Evolutionary conservation across 2,329 filamentous ascomycete genomes (phyloP).

Genomic region (Aureobasidium sp.): DNA sequence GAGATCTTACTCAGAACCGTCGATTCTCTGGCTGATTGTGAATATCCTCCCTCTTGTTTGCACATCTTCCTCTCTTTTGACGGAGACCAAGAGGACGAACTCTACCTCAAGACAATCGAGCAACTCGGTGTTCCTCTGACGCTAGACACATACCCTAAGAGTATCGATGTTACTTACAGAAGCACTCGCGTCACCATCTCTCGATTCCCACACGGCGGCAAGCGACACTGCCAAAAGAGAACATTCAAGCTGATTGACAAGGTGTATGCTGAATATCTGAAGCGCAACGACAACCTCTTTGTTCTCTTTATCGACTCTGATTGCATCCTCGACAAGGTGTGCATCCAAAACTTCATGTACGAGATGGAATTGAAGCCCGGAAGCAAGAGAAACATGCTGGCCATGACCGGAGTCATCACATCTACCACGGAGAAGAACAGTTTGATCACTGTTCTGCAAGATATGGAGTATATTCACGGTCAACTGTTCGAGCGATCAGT

Average conservation of each 20-base stretch:
- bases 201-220: constrained; percentile 86
- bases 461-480: constrained; percentile 97
- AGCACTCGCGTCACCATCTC: constrained; percentile 82
- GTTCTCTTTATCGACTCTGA: constrained; percentile 97
- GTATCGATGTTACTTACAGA: constrained; percentile 83
- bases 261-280: constrained; percentile 80
- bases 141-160: constrained; percentile 72
- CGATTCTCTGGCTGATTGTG: constrained; percentile 86
- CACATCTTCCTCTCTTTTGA: constrained; percentile 96
- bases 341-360: constrained; percentile 95
- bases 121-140: constrained; percentile 75
- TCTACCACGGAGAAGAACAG: constrained; percentile 84
- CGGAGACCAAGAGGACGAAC: constrained; percentile 78
- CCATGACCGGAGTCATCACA: constrained; percentile 96
- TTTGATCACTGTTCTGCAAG: constrained; percentile 85
- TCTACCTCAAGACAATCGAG: constrained; percentile 80
- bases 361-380: constrained; percentile 97
- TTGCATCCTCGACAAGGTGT: constrained; percentile 85
- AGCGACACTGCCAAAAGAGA: constrained; percentile 85
- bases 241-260: constrained; percentile 92
- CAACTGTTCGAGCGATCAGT: constrained; percentile 94
- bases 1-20: constrained; percentile 77
- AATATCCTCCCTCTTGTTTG: constrained; percentile 85
- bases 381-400: constrained; percentile 85
- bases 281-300: constrained; percentile 84